Evolutionary conservation across 1,284 basidiomycete genomes (phyloP), one percentile per base, ranked within the genome.

Genomic region (Pterulicium gracile): DNA sequence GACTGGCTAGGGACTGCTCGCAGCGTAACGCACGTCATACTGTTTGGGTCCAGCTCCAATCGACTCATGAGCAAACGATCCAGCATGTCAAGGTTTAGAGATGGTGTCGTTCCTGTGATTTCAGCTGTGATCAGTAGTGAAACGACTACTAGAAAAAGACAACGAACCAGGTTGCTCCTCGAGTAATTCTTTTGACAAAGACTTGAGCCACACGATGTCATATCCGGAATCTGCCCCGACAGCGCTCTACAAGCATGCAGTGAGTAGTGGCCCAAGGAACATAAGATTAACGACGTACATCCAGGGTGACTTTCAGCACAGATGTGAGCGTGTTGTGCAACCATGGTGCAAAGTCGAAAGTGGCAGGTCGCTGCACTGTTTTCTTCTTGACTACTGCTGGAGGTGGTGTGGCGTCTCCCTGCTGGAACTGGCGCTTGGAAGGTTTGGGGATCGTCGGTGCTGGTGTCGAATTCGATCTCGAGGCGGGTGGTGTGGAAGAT

Each of bases 21-120:
- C n/a, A n/a, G n/a, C n/a, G n/a, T n/a, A n/a, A 32, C 36, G 15
- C 60, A 87, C 84, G 79, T 78, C 77, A 87, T 83, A 19, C 68
- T 61, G 32, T 74, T 66, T 1, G 88, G 78, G 58, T 95, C 81
- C 17, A 97, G 66, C 43, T 92, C 90, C 2, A 98, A 75, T 22
- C 95, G 74, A 3, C 91, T 77, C 52, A 98, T 92, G 48, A 99
- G 70, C 4, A 95, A 66, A 21, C 88, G 77, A 63, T 95, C 92
- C 20, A 79, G 36, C 36, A 39, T 39, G 15, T 39, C 36, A 4
- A 39, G 36, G 15, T 39, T 68, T 43, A 87, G 71, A 44, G 81
- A 78, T 17, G 61, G 65, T 42, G 63, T 72, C 22, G 88, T 62
- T 59, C 67, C 18, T 72, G 56, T 18, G 63, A 56, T 44, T 52